Evolutionary conservation across 2,329 filamentous ascomycete genomes (phyloP), one percentile per base, ranked within the genome.

Genomic region (Delphinella strobiligena): DNA sequence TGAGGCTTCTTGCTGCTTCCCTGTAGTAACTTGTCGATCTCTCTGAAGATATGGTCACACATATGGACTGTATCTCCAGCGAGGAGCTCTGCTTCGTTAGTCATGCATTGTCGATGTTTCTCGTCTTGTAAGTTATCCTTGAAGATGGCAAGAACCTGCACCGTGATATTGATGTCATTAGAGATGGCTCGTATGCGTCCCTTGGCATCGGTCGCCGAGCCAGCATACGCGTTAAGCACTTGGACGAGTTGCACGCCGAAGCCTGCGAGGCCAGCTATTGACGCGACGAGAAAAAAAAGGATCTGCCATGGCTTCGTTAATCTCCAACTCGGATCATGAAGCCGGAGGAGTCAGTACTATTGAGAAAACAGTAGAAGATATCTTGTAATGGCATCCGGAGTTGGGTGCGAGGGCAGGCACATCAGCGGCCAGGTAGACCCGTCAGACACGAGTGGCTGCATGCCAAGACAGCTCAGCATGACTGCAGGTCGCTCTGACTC

Each of bases 141-240:
- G 1, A 38, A 17, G 2, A 31, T 8, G 14, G 27, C 15, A 4
- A 34, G 5, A 14, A 38, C 37, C n/a, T 38, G 30, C 5, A 38
- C 15, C 4, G 37, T 11, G 11, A 38, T 30, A 2, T 17, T 15
- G 9, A 33, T 18, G 3, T 38, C 37, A 0, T 12, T 34, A 8
- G 31, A 29, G 3, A 38, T 38, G 14, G 31, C 37, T 4, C 5
- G n/a, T 11, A 38, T 29, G 9, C 31, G 37, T 14, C 15, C 37
- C 19, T 34, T 39, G 1, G 37, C 18, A 14, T 39, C 37, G 15
- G 31, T 11, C 5, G 37, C 37, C 19, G 37, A 39, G 9, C 31
- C 37, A 5, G 37, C 31, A 34, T 39, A 39, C 22, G 27, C 17
- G 10, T 33, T 39, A 16, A 39, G 37, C 3, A 19, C 15, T n/a